Evolutionary conservation across 2,329 filamentous ascomycete genomes (phyloP).

Genomic region (Colletotrichum cereale): DNA sequence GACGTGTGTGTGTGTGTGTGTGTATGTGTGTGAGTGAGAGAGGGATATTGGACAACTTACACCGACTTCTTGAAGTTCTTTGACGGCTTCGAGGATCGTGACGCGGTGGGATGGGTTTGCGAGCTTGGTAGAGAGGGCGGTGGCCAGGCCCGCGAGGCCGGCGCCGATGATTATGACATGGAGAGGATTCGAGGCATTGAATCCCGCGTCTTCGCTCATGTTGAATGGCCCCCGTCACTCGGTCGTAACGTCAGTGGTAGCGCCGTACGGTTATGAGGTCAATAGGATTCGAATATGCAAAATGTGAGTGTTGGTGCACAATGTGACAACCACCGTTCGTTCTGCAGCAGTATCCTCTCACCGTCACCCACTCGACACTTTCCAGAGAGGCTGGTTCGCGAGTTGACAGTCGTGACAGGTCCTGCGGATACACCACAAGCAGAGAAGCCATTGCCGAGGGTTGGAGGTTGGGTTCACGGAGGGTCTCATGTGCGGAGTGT

Average conservation of each 20-base stretch:
- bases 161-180: slow-evolving; percentile 38
- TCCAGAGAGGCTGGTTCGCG: neutral
- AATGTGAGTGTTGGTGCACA: neutral
- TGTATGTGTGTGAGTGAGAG: neutral
- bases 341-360: neutral
- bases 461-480: slow-evolving; percentile 23
- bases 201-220: neutral
- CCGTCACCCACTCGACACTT: neutral
- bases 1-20: neutral
- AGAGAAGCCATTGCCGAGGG: slow-evolving; percentile 4
- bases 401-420: neutral
- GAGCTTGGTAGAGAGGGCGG: slow-evolving; percentile 35
- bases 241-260: neutral
- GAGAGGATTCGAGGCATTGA: slow-evolving; percentile 7
- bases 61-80: slow-evolving; percentile 42
- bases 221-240: neutral
- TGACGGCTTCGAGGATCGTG: slow-evolving; percentile 41
- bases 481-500: slow-evolving; percentile 29
- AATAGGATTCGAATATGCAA: neutral
- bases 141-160: slow-evolving; percentile 34
- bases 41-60: slow-evolving; percentile 21
- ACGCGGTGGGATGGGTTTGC: slow-evolving; percentile 38
- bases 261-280: neutral
- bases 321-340: neutral
- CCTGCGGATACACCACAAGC: neutral